Percentiles rank a stretch among this genome's conserved stretches.
These are phyloP conservation scores for Tardiomyces depauwii DNA, from an alignment of 1,139 yeast genomes.

Conservation along the genomic window DNA sequence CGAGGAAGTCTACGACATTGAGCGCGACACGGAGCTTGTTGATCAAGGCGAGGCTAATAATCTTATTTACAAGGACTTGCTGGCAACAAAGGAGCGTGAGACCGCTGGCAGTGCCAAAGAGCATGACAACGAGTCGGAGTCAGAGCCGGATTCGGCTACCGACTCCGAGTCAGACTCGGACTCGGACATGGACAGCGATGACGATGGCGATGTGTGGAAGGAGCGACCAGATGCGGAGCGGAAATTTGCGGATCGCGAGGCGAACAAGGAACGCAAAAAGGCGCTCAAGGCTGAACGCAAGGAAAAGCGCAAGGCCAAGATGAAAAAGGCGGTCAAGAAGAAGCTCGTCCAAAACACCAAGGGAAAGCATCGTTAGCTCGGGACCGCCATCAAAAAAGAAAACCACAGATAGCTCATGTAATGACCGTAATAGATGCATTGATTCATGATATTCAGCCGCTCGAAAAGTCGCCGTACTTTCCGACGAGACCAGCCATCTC, in stretches of 20 bases:
- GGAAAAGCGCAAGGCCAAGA: conserved; percentile 80
- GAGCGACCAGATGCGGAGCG: conserved; percentile 41
- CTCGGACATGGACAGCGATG: conserved; percentile 28
- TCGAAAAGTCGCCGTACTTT: conserved; percentile 19
- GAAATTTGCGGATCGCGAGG: conserved; percentile 74
- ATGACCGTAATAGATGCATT: too few species aligned
- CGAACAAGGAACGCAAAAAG: conserved; percentile 72
- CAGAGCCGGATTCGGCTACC: conserved; percentile 8
- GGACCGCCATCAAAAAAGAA: too few species aligned
- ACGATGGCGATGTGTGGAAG: conserved; percentile 33
- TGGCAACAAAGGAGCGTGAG: conserved; percentile 12
- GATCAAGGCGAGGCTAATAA: conserved; percentile 74
- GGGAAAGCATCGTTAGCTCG: conserved; percentile 9
- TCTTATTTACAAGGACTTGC: conserved; percentile 35
- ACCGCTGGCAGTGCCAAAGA: conserved; percentile 23
- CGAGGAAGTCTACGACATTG: conserved; percentile 40
- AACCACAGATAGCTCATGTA: too few species aligned
- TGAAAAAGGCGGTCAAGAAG: conserved; percentile 88
- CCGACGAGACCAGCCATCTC: conserved; percentile 92
- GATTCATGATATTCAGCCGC: background rate
- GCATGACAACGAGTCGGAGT: conserved; percentile 16
- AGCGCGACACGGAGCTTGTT: conserved; percentile 78
- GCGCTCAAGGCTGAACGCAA: conserved; percentile 74
- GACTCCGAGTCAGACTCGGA: conserved; percentile 18
- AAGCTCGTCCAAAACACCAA: conserved; percentile 21